These are phyloP conservation scores for Neckera pumila DNA, from an alignment of 225 moss, liverwort and hornwort species.

Conservation along the genomic window DNA sequence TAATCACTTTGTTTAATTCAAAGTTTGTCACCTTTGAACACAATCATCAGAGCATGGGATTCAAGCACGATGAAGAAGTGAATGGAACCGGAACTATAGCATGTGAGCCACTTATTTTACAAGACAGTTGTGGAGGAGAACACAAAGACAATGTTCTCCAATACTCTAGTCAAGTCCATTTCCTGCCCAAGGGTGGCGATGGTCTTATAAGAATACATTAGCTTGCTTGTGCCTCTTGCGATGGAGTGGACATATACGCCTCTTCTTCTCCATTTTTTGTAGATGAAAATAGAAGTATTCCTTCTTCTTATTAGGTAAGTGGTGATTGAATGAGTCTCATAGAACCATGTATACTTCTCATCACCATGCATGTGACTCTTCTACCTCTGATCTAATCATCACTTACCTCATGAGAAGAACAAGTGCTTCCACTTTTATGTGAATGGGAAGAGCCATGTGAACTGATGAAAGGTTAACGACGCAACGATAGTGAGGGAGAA, in stretches of 20 bases:
- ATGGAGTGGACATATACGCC: not conserved
- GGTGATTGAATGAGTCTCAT: not conserved
- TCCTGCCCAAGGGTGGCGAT: fast-evolving
- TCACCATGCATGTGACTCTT: not conserved
- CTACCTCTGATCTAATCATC: not conserved
- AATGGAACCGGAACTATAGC: fast-evolving
- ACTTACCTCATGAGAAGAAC: not conserved
- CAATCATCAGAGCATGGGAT: fast-evolving
- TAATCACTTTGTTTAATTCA: not conserved
- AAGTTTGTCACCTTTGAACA: not conserved
- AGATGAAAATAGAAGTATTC: not conserved
- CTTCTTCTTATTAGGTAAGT: too few species aligned
- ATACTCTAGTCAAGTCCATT: not conserved
- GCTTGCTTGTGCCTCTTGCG: not conserved
- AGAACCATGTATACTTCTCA: not conserved
- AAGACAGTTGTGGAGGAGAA: fast-evolving
- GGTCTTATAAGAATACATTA: not conserved
- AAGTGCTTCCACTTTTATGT: not conserved
- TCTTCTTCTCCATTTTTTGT: not conserved
- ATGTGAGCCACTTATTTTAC: not conserved
- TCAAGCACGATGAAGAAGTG: not conserved
- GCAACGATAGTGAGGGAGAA: not conserved
- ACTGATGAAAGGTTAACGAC: conserved; percentile 3
- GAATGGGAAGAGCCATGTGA: not conserved
- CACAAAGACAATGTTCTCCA: not conserved